Conservation (phyloP, 2,329 filamentous ascomycete species). For the Furcasterigmium furcatum region DNA sequence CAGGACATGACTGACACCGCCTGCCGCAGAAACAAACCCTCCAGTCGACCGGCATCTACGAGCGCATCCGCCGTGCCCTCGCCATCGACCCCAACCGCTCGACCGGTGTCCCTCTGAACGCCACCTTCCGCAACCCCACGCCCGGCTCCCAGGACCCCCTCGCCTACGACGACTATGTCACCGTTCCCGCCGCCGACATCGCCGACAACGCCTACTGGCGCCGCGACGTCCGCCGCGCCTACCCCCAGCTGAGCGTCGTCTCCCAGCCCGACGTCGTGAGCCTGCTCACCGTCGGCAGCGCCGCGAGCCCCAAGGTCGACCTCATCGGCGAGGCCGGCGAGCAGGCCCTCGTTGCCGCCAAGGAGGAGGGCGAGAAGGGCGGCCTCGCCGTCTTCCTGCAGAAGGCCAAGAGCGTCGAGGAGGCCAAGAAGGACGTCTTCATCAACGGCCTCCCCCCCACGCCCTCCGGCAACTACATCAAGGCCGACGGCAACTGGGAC, state of each 20-base stretch:
- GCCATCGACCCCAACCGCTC: slow-evolving; percentile 86
- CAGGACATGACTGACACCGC: slow-evolving; percentile 11
- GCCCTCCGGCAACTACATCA: slow-evolving; percentile 65
- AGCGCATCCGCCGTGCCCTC: slow-evolving; percentile 71
- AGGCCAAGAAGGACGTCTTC: slow-evolving; percentile 54
- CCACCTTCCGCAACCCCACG: slow-evolving; percentile 84
- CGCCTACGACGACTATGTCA: slow-evolving; percentile 78
- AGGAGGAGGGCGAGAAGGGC: slow-evolving; percentile 69
- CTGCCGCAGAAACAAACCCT: slow-evolving; percentile 84
- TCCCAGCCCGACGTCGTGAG: slow-evolving; percentile 82
- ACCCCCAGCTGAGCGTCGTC: slow-evolving; percentile 77
- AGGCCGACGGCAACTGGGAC: slow-evolving; percentile 50
- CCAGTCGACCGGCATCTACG: slow-evolving; percentile 87
- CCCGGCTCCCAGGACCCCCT: slow-evolving; percentile 70
- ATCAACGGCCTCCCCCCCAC: slow-evolving; percentile 81
- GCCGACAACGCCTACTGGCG: slow-evolving; percentile 97
- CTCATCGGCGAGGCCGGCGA: slow-evolving; percentile 62
- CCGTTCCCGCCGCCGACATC: slow-evolving; percentile 78
- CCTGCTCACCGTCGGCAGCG: slow-evolving; percentile 81
- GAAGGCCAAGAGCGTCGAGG: slow-evolving; percentile 51
- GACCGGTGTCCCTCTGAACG: slow-evolving; percentile 88
- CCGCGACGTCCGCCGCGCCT: slow-evolving; percentile 80
- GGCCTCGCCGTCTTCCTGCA: slow-evolving; percentile 73
- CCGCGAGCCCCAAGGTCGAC: slow-evolving; percentile 76
- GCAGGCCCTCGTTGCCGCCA: slow-evolving; percentile 69